Evolutionary conservation across 2,329 filamentous ascomycete genomes (phyloP).

Genomic region (Aspergillus sp.): DNA sequence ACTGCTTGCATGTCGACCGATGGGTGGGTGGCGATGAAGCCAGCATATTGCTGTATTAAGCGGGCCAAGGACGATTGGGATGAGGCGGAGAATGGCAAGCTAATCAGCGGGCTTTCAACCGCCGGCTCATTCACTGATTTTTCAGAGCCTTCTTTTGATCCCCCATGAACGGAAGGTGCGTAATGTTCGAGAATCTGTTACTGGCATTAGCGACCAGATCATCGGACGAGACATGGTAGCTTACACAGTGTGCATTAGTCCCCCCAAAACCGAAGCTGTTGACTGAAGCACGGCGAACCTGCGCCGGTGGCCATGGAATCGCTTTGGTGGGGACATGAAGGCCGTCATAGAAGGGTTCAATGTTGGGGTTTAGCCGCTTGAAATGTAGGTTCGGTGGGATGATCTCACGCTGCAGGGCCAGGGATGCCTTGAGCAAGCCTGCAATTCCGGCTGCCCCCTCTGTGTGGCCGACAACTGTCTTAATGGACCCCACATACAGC

Average conservation of each 20-base stretch:
- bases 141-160: too few relatives aligned
- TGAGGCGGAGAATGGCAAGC: too few relatives aligned
- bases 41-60: too few relatives aligned
- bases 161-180: too few relatives aligned
- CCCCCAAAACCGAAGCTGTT: neutral
- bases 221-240: neutral
- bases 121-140: too few relatives aligned
- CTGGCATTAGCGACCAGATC: neutral
- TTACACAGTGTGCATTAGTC: neutral
- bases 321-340: neutral
- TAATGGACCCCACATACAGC: neutral
- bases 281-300: neutral
- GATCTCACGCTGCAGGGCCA: conserved; percentile 43
- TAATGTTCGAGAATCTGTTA: too few relatives aligned
- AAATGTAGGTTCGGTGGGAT: conserved; percentile 44
- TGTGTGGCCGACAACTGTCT: neutral
- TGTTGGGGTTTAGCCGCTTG: conserved; percentile 20
- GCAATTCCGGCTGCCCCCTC: neutral
- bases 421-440: conserved; percentile 12
- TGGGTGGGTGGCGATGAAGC: too few relatives aligned
- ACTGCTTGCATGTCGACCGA: too few relatives aligned
- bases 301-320: neutral
- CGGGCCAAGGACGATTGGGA: too few relatives aligned
- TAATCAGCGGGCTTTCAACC: too few relatives aligned
- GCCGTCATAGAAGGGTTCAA: neutral